Conservation (phyloP, 2,329 filamentous ascomycete species). For the Penicillium psychrosexuale region DNA sequence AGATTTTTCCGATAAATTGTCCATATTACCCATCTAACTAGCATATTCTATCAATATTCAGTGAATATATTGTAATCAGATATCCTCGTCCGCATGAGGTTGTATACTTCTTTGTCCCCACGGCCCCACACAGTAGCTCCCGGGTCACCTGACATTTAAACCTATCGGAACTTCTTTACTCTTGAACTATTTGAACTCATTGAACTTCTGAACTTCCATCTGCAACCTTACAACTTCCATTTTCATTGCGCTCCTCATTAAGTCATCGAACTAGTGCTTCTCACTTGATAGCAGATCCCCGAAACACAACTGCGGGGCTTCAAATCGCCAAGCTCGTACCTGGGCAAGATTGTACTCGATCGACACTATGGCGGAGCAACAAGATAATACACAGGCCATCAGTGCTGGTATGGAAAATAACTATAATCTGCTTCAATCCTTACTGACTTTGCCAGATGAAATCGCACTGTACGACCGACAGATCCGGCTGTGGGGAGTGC, state of each 20-base stretch:
- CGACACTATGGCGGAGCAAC: conserved; percentile 23
- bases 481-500: conserved; percentile 94
- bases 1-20: rapidly evolving
- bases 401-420: conserved; percentile 31
- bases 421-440: neutral
- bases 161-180: neutral
- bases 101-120: conserved; percentile 3
- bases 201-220: neutral
- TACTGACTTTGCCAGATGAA: conserved; percentile 61
- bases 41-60: neutral
- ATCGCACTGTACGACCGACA: conserved; percentile 97
- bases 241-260: neutral
- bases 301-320: neutral
- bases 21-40: no score
- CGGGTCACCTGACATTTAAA: conserved; percentile 3
- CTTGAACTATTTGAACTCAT: neutral
- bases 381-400: conserved; percentile 28
- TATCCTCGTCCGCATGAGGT: neutral
- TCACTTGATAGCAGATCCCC: neutral
- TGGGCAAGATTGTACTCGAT: neutral
- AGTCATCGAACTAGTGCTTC: neutral
- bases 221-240: neutral
- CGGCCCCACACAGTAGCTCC: conserved; percentile 13
- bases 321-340: neutral
- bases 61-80: neutral